Conservation (phyloP, 2,329 filamentous ascomycete species). For the Stagonosporopsis tanaceti region DNA sequence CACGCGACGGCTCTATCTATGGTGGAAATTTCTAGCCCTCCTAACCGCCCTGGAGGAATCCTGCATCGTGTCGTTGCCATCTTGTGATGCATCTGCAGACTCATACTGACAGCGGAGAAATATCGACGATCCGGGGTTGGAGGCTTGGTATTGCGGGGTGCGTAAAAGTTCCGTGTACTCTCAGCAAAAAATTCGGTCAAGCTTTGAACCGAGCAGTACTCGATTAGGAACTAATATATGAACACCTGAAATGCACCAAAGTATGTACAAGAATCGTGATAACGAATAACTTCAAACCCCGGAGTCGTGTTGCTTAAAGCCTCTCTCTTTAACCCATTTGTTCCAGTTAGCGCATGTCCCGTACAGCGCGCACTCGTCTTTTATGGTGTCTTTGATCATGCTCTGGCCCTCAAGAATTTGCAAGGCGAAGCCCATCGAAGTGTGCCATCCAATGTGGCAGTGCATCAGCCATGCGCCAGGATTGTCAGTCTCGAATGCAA, state of each 20-base stretch:
- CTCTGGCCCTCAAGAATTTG: constrained; percentile 59
- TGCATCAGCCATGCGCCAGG: constrained; percentile 55
- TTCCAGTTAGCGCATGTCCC: constrained; percentile 35
- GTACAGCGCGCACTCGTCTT: constrained; percentile 26
- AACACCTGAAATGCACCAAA: not conserved
- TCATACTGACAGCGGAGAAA: constrained; percentile 8
- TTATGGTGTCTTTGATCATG: constrained; percentile 9
- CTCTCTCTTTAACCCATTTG: constrained; percentile 23
- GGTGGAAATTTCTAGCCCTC: not conserved
- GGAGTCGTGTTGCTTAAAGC: constrained; percentile 33
- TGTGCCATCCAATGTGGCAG: constrained; percentile 54
- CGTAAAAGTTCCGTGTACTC: not conserved
- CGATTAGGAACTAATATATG: not conserved
- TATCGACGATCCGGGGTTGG: constrained; percentile 4
- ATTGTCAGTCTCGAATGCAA: constrained; percentile 60
- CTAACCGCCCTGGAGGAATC: not conserved
- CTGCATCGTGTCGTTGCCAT: not conserved
- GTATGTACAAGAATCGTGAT: not conserved
- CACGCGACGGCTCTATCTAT: not conserved
- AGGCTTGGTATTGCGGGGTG: constrained; percentile 12
- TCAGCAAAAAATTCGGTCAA: not conserved
- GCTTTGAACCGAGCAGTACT: constrained; percentile 2
- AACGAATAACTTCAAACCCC: constrained; percentile 19
- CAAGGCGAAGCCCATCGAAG: constrained; percentile 64
- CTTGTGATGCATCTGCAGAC: not conserved